Evolutionary conservation across 2,329 filamentous ascomycete genomes (phyloP), one percentile per base, ranked within the genome.

Genomic region (Colletotrichum godetiae): DNA sequence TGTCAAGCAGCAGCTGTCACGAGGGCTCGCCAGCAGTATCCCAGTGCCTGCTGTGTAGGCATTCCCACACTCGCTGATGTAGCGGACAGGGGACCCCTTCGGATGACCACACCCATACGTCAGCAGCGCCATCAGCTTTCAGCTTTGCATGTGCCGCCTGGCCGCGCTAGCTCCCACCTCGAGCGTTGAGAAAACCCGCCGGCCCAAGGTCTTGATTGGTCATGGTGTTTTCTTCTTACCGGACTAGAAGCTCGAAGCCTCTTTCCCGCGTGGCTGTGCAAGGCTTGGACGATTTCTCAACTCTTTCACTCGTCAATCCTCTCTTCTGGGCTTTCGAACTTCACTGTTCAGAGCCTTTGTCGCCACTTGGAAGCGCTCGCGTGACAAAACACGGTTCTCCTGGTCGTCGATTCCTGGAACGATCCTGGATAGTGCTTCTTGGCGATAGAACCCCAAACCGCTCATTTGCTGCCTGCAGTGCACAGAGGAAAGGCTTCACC

Each of bases 181-280:
- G 31, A 52, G 42, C 24, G 46, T 61, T 27, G 31, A n/a, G 56
- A 49, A 31, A 49, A 56, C 65, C 37, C 33, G 12, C 37, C 29
- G 37, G 22, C 7, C 31, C 37, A 57, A 56, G 42, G 19, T 29
- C 22, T 62, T 68, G 68, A 68, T 68, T 72, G 68, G 68, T 12
- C 31, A 53, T 49, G 53, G 37, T 61, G 52, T 29, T 13, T 63
- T 22, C 35, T 37, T 57, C 29, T 52, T 52, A 19, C 65, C 29
- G 37, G 55, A 63, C 62, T 27, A 61, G 33, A 35, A 37, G 15
- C 33, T 72, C 33, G 49, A 72, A 67, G 57, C 52, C 27, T 55
- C 22, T 46, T 55, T 33, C 53, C 69, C 58, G 69, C 42, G 66
- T 72, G 69, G 66, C 69, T 72, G 65, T 72, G 69, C 69, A 59